Conservation (phyloP, 768 basidiomycete species). For the Boletus coccyginus region DNA sequence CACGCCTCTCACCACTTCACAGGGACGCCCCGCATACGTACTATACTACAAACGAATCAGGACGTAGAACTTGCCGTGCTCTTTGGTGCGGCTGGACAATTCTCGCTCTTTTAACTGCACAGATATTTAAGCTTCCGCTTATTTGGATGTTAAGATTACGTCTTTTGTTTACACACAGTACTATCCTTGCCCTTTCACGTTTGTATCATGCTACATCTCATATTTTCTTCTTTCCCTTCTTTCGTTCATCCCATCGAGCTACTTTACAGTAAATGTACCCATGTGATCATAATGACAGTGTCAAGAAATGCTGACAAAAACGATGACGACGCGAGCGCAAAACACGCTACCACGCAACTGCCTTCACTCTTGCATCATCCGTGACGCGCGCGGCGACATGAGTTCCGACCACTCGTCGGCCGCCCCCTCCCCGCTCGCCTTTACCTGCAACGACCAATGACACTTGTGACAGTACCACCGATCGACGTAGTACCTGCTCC, state of each 20-base stretch:
- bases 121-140: slow-evolving; percentile 25
- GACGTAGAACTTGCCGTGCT: slow-evolving; percentile 10
- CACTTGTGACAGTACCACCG: slow-evolving; percentile 46
- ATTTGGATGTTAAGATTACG: slow-evolving; percentile 22
- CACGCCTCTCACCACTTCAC: slow-evolving; percentile 29
- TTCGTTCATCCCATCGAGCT: slow-evolving; percentile 9
- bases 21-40: slow-evolving; percentile 72
- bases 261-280: slow-evolving; percentile 31
- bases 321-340: background rate
- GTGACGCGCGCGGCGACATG: slow-evolving; percentile 6
- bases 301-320: background rate
- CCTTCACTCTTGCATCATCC: slow-evolving; percentile 19
- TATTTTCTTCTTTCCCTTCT: background rate
- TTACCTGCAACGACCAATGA: slow-evolving; percentile 27
- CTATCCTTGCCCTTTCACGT: slow-evolving; percentile 13
- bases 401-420: slow-evolving; percentile 17
- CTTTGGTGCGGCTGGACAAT: background rate
- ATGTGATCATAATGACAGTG: slow-evolving; percentile 20
- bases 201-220: slow-evolving; percentile 24
- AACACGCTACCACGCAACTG: background rate
- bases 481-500: slow-evolving; percentile 27
- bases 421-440: background rate
- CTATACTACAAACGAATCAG: slow-evolving; percentile 72
- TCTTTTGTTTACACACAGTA: slow-evolving; percentile 5
- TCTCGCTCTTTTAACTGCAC: background rate